Evolutionary conservation across 192 early-diverging fungal genomes (phyloP), one percentile per base, ranked within the genome.

Genomic region (Backusella morwellensis): DNA sequence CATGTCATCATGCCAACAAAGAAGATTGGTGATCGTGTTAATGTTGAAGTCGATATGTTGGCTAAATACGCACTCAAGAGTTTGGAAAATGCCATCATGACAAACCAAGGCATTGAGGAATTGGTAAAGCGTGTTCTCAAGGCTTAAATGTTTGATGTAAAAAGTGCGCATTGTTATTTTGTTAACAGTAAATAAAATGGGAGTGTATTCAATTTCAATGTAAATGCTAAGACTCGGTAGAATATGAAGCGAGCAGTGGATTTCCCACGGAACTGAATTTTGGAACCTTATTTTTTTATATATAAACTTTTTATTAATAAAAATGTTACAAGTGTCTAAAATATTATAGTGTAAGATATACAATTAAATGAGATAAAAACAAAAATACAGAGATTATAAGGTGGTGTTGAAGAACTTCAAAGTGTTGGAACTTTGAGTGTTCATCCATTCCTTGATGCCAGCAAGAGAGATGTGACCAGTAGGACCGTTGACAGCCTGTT

Each of bases 31-130:
- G 89, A 90, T 68, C 82, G 82, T 71, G 94, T 98, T 71, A 99
- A 99, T 81, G 83, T 99, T 59, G 98, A 99, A 85, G 97, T 98
- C 1, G 98, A 99, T 79, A 96, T 97, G 91, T 87, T 99, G 78
- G 96, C 95, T 70, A 99, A 99, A 81, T 99, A 99, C 81, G 89
- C 87, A 54, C 85, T 86, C 70, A 88, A 85, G 66, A 84, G 83
- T 47, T 89, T 97, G 32, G 96, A 97, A 80, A 90, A 90, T 72
- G 90, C 95, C 52, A 90, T 96, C 21, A 83, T 87, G 79, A 87
- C 86, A 87, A 70, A 73, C 83, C 75, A 81, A 80, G 72, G 85
- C 36, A 11, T 83, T 76, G 73, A 83, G 80, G 68, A 56, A 6
- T 44, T 82, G 38, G 67, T 82, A n/a, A 74, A 82, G 40, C 78